Conservation (phyloP, 768 basidiomycete species). For the Russula sp. region DNA sequence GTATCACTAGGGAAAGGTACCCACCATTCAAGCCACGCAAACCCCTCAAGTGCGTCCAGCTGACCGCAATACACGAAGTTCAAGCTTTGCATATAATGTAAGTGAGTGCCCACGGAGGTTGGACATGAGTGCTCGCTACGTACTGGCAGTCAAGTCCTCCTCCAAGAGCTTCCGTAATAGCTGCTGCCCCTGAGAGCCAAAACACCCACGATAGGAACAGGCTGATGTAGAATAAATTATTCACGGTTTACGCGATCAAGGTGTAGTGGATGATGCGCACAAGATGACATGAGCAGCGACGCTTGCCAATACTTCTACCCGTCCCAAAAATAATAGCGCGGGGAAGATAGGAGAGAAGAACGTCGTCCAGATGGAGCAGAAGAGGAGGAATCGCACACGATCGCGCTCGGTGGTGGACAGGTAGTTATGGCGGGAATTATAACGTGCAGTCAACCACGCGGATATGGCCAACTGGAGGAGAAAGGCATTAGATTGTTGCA, state of each 20-base stretch:
- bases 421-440: conserved; percentile 51
- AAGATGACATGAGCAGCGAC: conserved; percentile 20
- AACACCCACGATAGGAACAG: conserved; percentile 24
- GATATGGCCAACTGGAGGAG: conserved; percentile 54
- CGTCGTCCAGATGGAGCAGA: conserved; percentile 25
- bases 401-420: conserved; percentile 45
- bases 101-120: not conserved
- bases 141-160: conserved; percentile 20
- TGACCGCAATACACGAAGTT: conserved; percentile 20
- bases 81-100: not conserved
- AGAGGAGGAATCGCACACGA: conserved; percentile 32
- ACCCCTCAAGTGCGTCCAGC: conserved; percentile 21
- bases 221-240: not conserved
- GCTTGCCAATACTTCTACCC: not conserved
- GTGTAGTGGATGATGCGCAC: conserved; percentile 2
- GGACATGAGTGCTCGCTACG: not conserved
- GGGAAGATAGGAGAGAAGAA: conserved; percentile 21
- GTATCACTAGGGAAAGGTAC: not conserved
- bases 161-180: conserved; percentile 14
- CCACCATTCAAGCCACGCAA: conserved; percentile 26
- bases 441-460: conserved; percentile 63
- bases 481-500: not conserved
- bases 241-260: not conserved
- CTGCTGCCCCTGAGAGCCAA: conserved; percentile 26
- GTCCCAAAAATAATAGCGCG: not conserved